These are phyloP conservation scores for Trametes punicea DNA, from an alignment of 768 basidiomycete genomes.

Conservation along the genomic window DNA sequence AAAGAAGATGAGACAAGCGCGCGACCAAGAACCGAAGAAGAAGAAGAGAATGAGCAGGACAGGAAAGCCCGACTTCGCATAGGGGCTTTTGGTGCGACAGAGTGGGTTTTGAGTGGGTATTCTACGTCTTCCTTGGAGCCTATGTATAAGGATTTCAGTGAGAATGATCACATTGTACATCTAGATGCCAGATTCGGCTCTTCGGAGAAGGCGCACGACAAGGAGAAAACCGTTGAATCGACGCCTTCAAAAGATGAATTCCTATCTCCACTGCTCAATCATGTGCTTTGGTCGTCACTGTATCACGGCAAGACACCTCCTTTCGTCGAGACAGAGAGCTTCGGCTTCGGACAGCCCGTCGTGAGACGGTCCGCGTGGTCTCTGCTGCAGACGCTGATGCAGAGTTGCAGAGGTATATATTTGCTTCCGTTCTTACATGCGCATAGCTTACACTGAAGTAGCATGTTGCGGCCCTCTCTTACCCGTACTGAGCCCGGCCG, in stretches of 20 bases:
- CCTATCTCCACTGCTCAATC: slow-evolving; percentile 43
- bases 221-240: background rate
- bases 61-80: slow-evolving; percentile 66
- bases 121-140: background rate
- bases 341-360: slow-evolving; percentile 65
- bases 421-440: background rate
- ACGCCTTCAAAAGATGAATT: slow-evolving; percentile 27
- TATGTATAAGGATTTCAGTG: slow-evolving; percentile 11
- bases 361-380: slow-evolving; percentile 73
- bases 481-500: slow-evolving; percentile 48
- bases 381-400: slow-evolving; percentile 45
- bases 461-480: slow-evolving; percentile 34
- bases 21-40: slow-evolving; percentile 50
- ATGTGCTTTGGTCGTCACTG: slow-evolving; percentile 58
- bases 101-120: slow-evolving; percentile 59
- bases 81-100: slow-evolving; percentile 61
- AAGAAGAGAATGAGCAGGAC: slow-evolving; percentile 70
- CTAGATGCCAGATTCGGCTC: slow-evolving; percentile 8
- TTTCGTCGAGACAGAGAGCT: slow-evolving; percentile 42
- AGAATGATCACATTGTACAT: background rate
- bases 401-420: slow-evolving; percentile 42
- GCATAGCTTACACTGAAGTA: slow-evolving; percentile 2
- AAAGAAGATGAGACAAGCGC: slow-evolving; percentile 33
- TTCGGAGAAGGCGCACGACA: background rate
- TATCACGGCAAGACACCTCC: slow-evolving; percentile 42